Base-by-base conservation (phyloP, 352 stramenopile species). In the Globisporangium spiculum region DNA sequence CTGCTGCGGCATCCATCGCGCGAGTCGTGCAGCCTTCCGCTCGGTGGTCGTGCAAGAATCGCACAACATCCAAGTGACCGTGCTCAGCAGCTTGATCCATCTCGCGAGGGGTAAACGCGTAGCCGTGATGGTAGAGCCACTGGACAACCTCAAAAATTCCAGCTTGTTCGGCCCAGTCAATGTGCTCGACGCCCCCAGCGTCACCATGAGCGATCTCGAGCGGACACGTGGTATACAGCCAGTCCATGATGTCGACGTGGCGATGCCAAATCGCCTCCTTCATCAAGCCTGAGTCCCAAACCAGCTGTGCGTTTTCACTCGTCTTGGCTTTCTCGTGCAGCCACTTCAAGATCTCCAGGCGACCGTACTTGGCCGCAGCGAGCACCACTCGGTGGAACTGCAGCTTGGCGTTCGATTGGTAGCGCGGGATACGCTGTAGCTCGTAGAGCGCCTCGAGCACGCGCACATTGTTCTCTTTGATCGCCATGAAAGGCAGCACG, bases 381-480 rank as follows among this genome's bases (percentile, higher is more conserved):
- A 57, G 38, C 41, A 65, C 60, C 18, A 65, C 60, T 27, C 60
- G 60, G 26, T 65, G 60, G 60, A 65, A 65, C 18, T 65, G 60
- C 7, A 65, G 44, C 41, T 65, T 65, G 6, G 36, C 34, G 12
- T 65, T 56, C 44, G 60, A 57, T 3, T 18, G 38, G 20, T 65
- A 44, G 24, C 30, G 36, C 9, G 44, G 27, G 20, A 46, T 20
- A 9, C 30, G 55, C 50, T 46, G 44, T 18, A 66, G 41, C 24
- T 22, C 44, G 50, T 65, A 65, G 3, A 65, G 44, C 44, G 60
- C 60, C 7, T 57, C 9, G 18, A 66, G 60, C 24, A 66, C 60
- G 24, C 46, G 44, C 27, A 38, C 50, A 16, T 58, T 27, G 44
- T 22, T 38, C 32, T 66, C 44, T 27, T 66, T 54, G 60, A 50